Conservation (phyloP, 2,329 filamentous ascomycete genomes). For the Lojkania enalia region DNA sequence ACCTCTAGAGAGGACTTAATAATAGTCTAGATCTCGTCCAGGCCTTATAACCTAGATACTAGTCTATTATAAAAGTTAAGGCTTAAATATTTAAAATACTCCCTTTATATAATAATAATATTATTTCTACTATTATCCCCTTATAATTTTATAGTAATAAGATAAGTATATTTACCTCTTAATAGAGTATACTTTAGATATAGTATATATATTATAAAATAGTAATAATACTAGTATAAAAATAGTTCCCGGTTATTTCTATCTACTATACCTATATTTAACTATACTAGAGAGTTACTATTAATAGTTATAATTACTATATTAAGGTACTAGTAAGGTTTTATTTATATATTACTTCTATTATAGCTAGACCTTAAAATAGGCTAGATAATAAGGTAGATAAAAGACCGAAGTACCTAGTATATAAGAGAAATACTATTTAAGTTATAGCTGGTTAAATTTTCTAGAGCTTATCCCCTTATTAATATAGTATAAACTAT, state of each 20-base stretch:
- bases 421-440: conserved; percentile 13
- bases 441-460: conserved; percentile 10
- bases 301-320: conserved; percentile 11
- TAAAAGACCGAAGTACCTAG: conserved; percentile 9
- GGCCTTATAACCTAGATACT: too few relatives aligned
- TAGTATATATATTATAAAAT: too few relatives aligned
- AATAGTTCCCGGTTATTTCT: too few relatives aligned
- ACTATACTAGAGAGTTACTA: conserved; percentile 11
- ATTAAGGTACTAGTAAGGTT: conserved; percentile 7
- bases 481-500: conserved; percentile 13
- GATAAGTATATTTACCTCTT: too few relatives aligned
- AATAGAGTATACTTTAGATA: too few relatives aligned
- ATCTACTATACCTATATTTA: conserved; percentile 7
- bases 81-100: too few relatives aligned
- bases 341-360: conserved; percentile 9
- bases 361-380: conserved; percentile 9
- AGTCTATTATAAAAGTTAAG: too few relatives aligned
- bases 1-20: too few relatives aligned
- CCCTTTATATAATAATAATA: too few relatives aligned
- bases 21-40: too few relatives aligned
- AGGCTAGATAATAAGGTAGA: conserved; percentile 5
- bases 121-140: conserved; percentile 12
- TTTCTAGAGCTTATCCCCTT: conserved; percentile 11
- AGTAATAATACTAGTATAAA: too few relatives aligned
- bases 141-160: conserved; percentile 9